Base-by-base conservation (phyloP, 768 basidiomycete genomes). In the Lentinula lateritia region DNA sequence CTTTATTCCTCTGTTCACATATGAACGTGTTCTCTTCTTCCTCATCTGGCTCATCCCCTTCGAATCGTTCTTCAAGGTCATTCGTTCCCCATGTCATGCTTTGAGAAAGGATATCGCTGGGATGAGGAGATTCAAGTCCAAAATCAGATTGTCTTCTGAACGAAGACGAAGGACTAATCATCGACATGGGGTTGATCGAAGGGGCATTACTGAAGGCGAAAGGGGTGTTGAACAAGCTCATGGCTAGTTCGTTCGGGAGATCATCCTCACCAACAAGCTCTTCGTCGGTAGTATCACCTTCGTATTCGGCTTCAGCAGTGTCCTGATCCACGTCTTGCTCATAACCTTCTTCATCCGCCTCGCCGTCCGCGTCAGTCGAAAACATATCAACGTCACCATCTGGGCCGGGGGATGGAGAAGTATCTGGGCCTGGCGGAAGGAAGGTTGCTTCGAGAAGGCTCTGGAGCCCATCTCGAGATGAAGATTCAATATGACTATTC, bases 231-330 rank as follows among this genome's bases (percentile, higher is more conserved):
- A 91, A 89, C 50, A 89, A 76, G 62, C 78, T 76, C 84, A 91
- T 88, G 23, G 89, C 88, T 60, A 84, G 84, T n/a, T 84, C 83
- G 60, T 90, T 92, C 32, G 86, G 88, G 6, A 90, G 76, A 60
- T 87, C 85, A 62, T 85, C 82, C 8, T 84, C 81, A 58, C 88
- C 89, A n/a, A 92, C 86, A 55, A 92, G 84, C 63, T 93, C 90
- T 64, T 91, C 89, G 68, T 92, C 91, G 1, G 92, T 92, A 3
- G 90, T 90, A 64, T 92, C 88, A 1, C 90, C 89, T 6, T 84
- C 87, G 60, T 76, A 82, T 42, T 80, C 83, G 50, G 76, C 66
- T 32, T 65, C 66, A n/a, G 74, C 74, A n/a, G 69, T 70, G 16
- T 69, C 60, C 28, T 23, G 52, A 34, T 55, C 79, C 32, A 71